Evolutionary conservation across 1,284 basidiomycete genomes (phyloP).

Genomic region (Sporisorium sorghi): DNA sequence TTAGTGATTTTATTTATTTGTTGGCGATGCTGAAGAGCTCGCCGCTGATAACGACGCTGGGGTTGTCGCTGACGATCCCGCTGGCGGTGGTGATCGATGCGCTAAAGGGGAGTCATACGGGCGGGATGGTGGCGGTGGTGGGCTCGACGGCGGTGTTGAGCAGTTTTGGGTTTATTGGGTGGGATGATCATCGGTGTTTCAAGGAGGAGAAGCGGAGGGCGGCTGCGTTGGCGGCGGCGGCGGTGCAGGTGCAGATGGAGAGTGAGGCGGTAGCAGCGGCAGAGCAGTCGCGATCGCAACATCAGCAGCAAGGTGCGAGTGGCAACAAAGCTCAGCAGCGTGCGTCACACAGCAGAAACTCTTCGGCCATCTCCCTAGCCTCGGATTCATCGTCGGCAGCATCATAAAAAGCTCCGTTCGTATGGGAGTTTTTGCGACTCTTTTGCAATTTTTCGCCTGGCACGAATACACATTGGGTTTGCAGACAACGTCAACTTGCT

Average conservation of each 20-base stretch:
- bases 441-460: not conserved
- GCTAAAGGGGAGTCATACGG: constrained; percentile 72
- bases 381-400: not conserved
- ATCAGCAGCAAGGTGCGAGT: not conserved
- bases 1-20: constrained; percentile 61
- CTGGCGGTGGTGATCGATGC: constrained; percentile 85
- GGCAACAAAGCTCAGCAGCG: not conserved
- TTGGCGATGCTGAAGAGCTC: constrained; percentile 95
- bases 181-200: constrained; percentile 39
- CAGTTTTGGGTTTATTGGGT: constrained; percentile 50
- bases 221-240: constrained; percentile 5
- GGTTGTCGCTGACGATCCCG: constrained; percentile 93
- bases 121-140: constrained; percentile 47
- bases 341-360: not conserved
- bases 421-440: too few relatives aligned
- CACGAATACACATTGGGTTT: not conserved
- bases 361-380: constrained; percentile 1
- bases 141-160: constrained; percentile 60
- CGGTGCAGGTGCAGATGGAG: not conserved
- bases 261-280: not conserved
- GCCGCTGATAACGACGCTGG: constrained; percentile 85
- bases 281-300: not conserved
- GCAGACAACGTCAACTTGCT: too few relatives aligned
- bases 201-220: constrained; percentile 19
- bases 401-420: too few relatives aligned